Conservation (phyloP, 169 alveolate genomes). For the Eimeria sp. region DNA sequence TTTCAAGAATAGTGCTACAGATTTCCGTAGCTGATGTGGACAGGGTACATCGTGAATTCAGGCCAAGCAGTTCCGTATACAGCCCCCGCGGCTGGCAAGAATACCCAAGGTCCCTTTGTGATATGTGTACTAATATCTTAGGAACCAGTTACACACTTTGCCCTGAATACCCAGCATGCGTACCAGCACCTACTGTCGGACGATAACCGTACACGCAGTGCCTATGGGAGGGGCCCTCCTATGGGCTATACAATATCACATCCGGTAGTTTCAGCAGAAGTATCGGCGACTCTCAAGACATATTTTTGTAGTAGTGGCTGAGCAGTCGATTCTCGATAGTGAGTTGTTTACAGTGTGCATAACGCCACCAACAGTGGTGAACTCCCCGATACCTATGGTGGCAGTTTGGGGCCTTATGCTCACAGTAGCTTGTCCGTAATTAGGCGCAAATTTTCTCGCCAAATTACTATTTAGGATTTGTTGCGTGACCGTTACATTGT, state of each 20-base stretch:
- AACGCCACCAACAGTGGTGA: neutral
- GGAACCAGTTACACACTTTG: too few relatives aligned
- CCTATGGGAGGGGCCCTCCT: too few relatives aligned
- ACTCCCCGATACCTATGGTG: neutral
- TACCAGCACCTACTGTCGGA: too few relatives aligned
- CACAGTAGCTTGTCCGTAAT: neutral
- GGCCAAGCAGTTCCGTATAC: too few relatives aligned
- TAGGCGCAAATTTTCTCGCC: neutral
- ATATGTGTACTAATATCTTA: too few relatives aligned
- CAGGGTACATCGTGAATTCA: too few relatives aligned
- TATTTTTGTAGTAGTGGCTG: neutral
- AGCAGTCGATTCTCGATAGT: neutral
- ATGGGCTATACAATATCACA: neutral
- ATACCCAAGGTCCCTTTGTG: too few relatives aligned
- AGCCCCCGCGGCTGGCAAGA: too few relatives aligned
- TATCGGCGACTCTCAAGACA: too few relatives aligned
- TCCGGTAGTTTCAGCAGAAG: neutral
- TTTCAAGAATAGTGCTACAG: neutral
- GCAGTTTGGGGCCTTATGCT: neutral
- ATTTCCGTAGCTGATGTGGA: neutral
- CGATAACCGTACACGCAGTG: too few relatives aligned
- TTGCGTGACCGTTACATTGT: neutral
- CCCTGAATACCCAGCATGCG: too few relatives aligned
- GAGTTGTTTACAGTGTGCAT: neutral
- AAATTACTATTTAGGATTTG: neutral